Evolutionary conservation across 495 filamentous ascomycete species (phyloP).

Genomic region (Diplogelasinospora grovesii): DNA sequence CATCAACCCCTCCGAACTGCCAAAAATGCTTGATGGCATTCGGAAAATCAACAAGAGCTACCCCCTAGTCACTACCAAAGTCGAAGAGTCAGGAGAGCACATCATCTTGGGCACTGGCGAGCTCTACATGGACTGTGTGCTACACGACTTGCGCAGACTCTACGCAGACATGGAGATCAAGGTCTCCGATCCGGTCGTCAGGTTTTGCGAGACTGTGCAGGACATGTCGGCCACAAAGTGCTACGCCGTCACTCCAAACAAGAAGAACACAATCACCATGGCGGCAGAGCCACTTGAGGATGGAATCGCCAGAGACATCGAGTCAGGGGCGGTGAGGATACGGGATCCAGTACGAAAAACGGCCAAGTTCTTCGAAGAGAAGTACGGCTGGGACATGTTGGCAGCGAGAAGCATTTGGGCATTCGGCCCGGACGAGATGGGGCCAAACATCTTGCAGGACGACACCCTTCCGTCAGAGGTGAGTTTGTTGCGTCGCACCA

Average conservation of each 20-base stretch:
- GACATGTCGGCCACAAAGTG: conserved; percentile 97
- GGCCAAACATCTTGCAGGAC: conserved; percentile 94
- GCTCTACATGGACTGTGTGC: conserved; percentile 97
- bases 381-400: conserved; percentile 93
- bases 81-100: conserved; percentile 98
- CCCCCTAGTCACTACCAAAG: conserved; percentile 89
- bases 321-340: conserved; percentile 82
- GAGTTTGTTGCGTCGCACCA: conserved; percentile 25
- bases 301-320: conserved; percentile 93
- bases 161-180: conserved; percentile 99
- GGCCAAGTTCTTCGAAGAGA: conserved; percentile 94
- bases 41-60: conserved; percentile 97
- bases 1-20: conserved; percentile 96
- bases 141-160: conserved; percentile 85
- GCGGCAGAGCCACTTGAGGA: conserved; percentile 91
- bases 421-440: conserved; percentile 92
- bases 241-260: conserved; percentile 95
- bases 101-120: conserved; percentile 92
- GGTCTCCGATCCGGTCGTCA: conserved; percentile 93
- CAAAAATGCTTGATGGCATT: conserved; percentile 96
- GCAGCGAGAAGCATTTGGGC: conserved; percentile 96
- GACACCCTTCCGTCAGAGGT: conserved; percentile 83
- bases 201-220: conserved; percentile 97
- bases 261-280: conserved; percentile 99
- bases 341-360: conserved; percentile 89